phyloP scores from a whole-genome alignment of 2,329 filamentous ascomycete genomes.

The Calonectria crousiana region DNA sequence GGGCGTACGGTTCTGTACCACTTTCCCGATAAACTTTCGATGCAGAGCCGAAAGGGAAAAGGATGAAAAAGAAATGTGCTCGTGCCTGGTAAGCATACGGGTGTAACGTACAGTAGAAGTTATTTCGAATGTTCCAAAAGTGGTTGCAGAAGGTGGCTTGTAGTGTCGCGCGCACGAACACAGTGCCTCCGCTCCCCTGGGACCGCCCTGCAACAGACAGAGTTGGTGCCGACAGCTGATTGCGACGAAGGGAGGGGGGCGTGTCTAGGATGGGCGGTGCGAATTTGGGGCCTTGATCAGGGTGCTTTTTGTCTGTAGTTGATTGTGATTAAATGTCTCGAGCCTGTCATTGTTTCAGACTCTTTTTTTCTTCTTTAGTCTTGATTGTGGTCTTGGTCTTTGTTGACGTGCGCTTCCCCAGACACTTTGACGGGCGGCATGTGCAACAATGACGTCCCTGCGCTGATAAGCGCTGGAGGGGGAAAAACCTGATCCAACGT shows the following conservation, averaged over 20 bases:
- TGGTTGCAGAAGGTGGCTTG: background rate
- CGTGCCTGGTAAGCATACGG: background rate
- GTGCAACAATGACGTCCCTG: background rate
- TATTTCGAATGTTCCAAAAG: conserved; percentile 10
- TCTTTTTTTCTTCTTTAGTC: background rate
- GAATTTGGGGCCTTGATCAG: background rate
- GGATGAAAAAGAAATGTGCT: background rate
- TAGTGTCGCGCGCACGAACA: background rate
- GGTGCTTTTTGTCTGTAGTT: background rate
- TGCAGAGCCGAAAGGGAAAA: background rate
- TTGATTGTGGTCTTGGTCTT: background rate
- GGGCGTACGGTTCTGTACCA: background rate
- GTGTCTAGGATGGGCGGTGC: background rate
- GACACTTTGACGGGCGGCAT: background rate
- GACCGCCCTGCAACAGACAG: background rate
- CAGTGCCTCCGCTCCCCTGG: conserved; percentile 1
- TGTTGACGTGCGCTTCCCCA: background rate
- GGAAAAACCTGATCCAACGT: conserved; percentile 5
- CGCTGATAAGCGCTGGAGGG: background rate
- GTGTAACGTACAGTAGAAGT: conserved; percentile 6
- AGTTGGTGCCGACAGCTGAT: conserved; percentile 5
- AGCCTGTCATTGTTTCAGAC: background rate
- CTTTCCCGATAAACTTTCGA: background rate
- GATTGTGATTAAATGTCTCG: background rate
- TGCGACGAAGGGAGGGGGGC: background rate